Evolutionary conservation across 805 yeast species (phyloP), one percentile per base, ranked within the genome.

Genomic region (Sugiyamaella mastotermitis): DNA sequence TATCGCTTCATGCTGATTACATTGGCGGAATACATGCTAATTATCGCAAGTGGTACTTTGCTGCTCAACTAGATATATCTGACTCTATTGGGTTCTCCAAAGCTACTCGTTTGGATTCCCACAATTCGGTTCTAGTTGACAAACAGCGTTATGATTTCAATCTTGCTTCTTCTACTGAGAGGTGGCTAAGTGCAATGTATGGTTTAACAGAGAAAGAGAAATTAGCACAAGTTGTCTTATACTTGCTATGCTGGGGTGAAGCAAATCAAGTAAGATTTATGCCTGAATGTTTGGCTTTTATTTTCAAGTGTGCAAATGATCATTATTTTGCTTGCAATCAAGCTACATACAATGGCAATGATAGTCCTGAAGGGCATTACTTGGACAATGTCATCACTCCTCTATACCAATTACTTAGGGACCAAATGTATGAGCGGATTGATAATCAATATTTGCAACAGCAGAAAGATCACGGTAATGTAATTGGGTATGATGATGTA

Each of bases 401-500:
- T 0, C 55, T 86, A 8, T 86, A 82, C 52, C 56, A 66, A n/a
- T 76, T 61, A 45, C 74, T 77, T 48, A 60, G 77, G 8, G 72
- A 70, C 41, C 82, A 77, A 51, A 62, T 72, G 3, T 80, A 70
- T 48, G 68, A 63, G 25, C 48, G 57, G 2, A 56, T 61, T 4
- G 69, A 65, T 14, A 78, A 71, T 0, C 58, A 57, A 16, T 69
- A 65, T 54, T 60, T 68, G 20, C 66, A 66, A 14, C 62, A 65
- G 8, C 80, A 76, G 43, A 72, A 67, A 40, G 90, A 82, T 52
- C 90, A 86, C 53, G 68, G 75, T 11, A 62, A 72, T 19, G 74
- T 75, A 3, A 78, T 86, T 42, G 96, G 96, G 0, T 86, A 86
- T 57, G 96, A 86, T 62, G 96, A 86, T 57, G 78, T 86, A 57